Conservation (phyloP, 2,329 filamentous ascomycete species). For the Ampelomyces quisqualis region DNA sequence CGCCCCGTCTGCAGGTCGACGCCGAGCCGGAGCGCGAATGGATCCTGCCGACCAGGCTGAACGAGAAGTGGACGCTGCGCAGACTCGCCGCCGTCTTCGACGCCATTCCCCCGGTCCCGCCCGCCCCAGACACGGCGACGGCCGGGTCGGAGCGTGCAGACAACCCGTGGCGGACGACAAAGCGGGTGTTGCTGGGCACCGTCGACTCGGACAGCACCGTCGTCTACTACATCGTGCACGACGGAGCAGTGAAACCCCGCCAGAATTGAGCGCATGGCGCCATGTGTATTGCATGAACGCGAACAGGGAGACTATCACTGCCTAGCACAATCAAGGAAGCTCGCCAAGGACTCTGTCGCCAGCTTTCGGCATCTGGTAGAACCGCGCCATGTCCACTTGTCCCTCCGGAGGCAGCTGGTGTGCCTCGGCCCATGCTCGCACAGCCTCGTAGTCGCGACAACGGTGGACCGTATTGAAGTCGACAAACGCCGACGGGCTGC, state of each 20-base stretch:
- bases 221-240: slow-evolving; percentile 81
- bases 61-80: slow-evolving; percentile 70
- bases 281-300: too few relatives aligned
- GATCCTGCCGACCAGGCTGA: slow-evolving; percentile 72
- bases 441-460: slow-evolving; percentile 59
- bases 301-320: slow-evolving; percentile 15
- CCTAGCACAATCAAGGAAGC: slow-evolving; percentile 28
- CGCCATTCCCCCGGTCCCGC: slow-evolving; percentile 49
- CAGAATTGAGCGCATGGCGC: slow-evolving; percentile 62
- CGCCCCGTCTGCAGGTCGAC: slow-evolving; percentile 47
- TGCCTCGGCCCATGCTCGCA: slow-evolving; percentile 56
- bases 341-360: slow-evolving; percentile 33
- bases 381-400: slow-evolving; percentile 46
- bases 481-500: slow-evolving; percentile 56
- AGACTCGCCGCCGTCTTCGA: slow-evolving; percentile 71
- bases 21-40: slow-evolving; percentile 60
- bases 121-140: slow-evolving; percentile 29
- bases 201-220: slow-evolving; percentile 79
- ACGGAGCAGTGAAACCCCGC: slow-evolving; percentile 82
- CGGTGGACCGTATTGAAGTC: slow-evolving; percentile 63
- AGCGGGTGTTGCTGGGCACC: slow-evolving; percentile 72
- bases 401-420: slow-evolving; percentile 51
- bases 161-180: slow-evolving; percentile 53
- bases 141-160: slow-evolving; percentile 8
- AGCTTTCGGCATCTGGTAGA: slow-evolving; percentile 45